These are phyloP conservation scores for Macrolepiota fuliginosa DNA, from an alignment of 768 basidiomycete genomes.

Conservation along the genomic window DNA sequence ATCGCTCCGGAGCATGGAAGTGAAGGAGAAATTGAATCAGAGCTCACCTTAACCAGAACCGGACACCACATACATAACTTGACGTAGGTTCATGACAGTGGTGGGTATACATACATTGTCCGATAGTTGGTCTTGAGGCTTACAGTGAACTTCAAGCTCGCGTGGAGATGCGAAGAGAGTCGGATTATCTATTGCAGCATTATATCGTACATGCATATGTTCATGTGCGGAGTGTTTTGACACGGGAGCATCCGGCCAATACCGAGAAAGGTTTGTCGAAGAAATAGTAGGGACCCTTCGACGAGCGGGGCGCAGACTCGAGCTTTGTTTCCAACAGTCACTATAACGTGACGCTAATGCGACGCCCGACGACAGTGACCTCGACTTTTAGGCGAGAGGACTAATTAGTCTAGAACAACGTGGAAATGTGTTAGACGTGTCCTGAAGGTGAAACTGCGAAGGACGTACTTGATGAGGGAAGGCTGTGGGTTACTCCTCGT, in stretches of 20 bases:
- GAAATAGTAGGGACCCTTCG: not conserved
- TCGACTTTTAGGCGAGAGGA: conserved; percentile 69
- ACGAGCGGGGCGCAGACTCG: not conserved
- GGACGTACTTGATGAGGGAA: conserved; percentile 89
- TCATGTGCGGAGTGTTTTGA: conserved; percentile 7
- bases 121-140: not conserved
- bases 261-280: too few relatives aligned
- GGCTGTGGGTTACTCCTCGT: conserved; percentile 92
- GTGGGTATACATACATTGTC: not conserved
- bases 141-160: not conserved
- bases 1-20: conserved; percentile 18
- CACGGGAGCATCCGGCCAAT: not conserved
- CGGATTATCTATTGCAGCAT: conserved; percentile 12
- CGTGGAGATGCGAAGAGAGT: not conserved
- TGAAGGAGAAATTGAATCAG: conserved; percentile 3
- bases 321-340: conserved; percentile 1
- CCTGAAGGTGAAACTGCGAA: not conserved
- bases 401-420: conserved; percentile 75
- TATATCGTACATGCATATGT: conserved; percentile 12
- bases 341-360: conserved; percentile 23
- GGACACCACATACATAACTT: not conserved
- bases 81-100: not conserved
- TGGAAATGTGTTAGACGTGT: conserved; percentile 8
- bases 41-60: conserved; percentile 27
- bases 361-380: not conserved